Evolutionary conservation across 108 stramenopile species (phyloP), one percentile per base, ranked within the genome.

Genomic region (Cyclotella distinguenda): DNA sequence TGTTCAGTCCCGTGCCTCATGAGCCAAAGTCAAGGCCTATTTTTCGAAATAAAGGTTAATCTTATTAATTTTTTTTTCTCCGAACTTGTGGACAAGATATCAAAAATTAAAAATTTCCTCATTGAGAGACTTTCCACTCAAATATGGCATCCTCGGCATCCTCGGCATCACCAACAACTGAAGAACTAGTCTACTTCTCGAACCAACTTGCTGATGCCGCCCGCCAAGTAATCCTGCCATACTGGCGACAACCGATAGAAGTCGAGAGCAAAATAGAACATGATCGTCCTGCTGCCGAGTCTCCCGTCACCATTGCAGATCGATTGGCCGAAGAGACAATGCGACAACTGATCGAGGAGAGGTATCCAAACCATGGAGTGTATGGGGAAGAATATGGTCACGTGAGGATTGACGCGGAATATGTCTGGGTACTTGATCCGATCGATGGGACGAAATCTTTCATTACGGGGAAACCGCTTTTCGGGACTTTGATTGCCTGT

Each of bases 361-460:
- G 66, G 9, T 81, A 78, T 69, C 83, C 83, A 8, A 28, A 30
- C 1, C 80, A 84, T 64, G 83, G 80, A 11, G 68, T 84, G 19
- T 73, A 78, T 36, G 83, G 83, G 34, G 83, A 84, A 59, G 83
- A 84, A 49, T 79, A 40, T 38, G 83, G 83, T 15, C 34, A 42
- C 18, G 68, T 74, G 7, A 56, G 75, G 30, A 66, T 66, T 4
- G 77, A 78, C 60, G 80, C 80, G 10, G 77, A 79, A 27, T 84
- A 66, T 52, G 67, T 81, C 2, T 84, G 83, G 77, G 83, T 84
- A 10, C 51, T 84, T 19, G 83, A 84, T 52, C 83, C 83, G 2
- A 80, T 84, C 50, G 83, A 84, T 40, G 83, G 83, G 7, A 84
- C 83, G 27, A 81, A 75, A 49, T 68, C 72, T 33, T 84, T 84